Percentiles rank a stretch among this genome's conserved stretches.
phyloP scores from a whole-genome alignment of 176 grass and related monocot genomes.

The barley (Hordeum vulgare) region MorexV3_pseudomolecules_assembly NC_058521.1:585060496-585060995 shows the following conservation, averaged over 20 bases:
- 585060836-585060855: not conserved
- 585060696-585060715: not conserved
- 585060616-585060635: not conserved
- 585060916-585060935: constrained; percentile 92
- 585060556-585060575: not conserved
- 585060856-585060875: not conserved
- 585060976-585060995: constrained; percentile 62
- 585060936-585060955: constrained; percentile 80
- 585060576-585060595: not conserved
- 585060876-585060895: constrained; percentile 73
- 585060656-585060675: not conserved
- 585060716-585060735: not conserved
- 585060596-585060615: not conserved
- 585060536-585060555: not conserved
- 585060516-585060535: not conserved
- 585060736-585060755: not conserved
- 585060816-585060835: not conserved
- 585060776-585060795: not conserved
- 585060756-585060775: not conserved
- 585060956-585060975: constrained; percentile 74
- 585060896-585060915: constrained; percentile 64
- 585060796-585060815: not conserved
- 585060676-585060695: not conserved
- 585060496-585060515: not conserved
- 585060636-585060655: not conserved